Evolutionary conservation across 1,284 basidiomycete genomes (phyloP), one percentile per base, ranked within the genome.

Genomic region (Mycosarcoma mackinlayi): DNA sequence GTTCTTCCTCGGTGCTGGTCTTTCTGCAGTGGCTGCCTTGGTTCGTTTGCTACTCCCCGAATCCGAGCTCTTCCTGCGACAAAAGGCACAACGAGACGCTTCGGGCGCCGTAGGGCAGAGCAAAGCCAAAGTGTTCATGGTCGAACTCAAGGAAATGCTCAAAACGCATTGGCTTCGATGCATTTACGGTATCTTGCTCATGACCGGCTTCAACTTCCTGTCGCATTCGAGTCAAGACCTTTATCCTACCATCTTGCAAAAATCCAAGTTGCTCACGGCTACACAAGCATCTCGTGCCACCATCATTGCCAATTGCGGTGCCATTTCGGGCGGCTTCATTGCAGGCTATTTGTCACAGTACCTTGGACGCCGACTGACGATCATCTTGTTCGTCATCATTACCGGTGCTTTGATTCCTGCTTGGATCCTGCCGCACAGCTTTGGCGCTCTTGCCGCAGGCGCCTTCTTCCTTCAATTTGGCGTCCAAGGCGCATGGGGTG

Each of bases 341-440:
- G 91, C 91, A 9, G 94, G 94, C 14, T 90, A 85, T 77, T 54
- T 87, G 0, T 92, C 90, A 39, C 95, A 98, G 79, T 90, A 90
- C 83, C 85, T 92, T 49, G 95, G 95, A 5, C 89, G 95, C 54
- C 88, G 95, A 21, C 86, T 97, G 86, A 92, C 91, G 2, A 93
- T 94, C 74, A 84, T 93, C 87, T 87, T 84, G 50, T 88, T 85
- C 73, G 63, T 75, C 30, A 34, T 80, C 16, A 53, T 77, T 9
- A 61, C 65, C 13, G 80, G 74, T 14, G 64, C 53, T 2, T 33
- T 81, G 37, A 79, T 81, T 25, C 77, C 80, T 0, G 76, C 78
- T 3, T 85, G 84, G 84, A 83, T 84, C 53, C 50, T 85, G 18
- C 84, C 84, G 1, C 75, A 64, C 57, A 69, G 58, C 19, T 85